phyloP scores from a whole-genome alignment of 148 eudicot species.

The Tetragonia tetragonoides region DNA sequence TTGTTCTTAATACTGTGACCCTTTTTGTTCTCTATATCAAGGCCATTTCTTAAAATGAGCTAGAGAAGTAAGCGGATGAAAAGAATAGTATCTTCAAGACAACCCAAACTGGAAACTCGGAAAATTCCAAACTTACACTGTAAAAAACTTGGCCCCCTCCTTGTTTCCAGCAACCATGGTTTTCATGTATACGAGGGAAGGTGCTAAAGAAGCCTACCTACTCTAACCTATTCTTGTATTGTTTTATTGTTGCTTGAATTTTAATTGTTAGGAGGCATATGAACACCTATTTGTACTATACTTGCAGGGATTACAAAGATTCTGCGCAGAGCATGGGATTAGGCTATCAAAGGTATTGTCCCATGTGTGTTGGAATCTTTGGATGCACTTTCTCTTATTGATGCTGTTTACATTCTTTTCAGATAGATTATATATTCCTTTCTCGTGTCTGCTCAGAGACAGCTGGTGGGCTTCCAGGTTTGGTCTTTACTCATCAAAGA shows the following conservation, averaged over 20 bases:
- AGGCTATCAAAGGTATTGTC: conserved; percentile 67
- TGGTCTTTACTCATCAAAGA: neutral
- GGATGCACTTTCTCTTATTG: neutral
- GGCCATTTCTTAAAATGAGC: no score
- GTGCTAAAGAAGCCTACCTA: neutral
- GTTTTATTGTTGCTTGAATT: neutral
- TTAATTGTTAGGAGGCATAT: neutral
- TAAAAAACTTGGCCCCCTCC: no score
- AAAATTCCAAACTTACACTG: no score
- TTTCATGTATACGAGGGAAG: neutral
- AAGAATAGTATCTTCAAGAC: no score
- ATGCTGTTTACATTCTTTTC: conserved; percentile 19
- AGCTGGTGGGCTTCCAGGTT: conserved; percentile 90
- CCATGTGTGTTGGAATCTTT: no score
- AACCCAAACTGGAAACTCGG: no score
- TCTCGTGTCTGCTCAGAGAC: conserved; percentile 89
- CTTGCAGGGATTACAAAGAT: conserved; percentile 75
- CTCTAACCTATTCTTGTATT: neutral
- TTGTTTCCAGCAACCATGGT: neutral
- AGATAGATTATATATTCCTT: conserved; percentile 85
- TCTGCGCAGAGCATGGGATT: conserved; percentile 75
- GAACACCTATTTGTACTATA: conserved; percentile 1
- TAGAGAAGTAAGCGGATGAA: no score
- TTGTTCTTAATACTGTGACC: no score
- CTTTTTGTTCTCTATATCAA: no score